Evolutionary conservation across 306 rosid genomes (phyloP), one percentile per base, ranked within the genome.

Genomic region (Medicago ruthenica): DNA sequence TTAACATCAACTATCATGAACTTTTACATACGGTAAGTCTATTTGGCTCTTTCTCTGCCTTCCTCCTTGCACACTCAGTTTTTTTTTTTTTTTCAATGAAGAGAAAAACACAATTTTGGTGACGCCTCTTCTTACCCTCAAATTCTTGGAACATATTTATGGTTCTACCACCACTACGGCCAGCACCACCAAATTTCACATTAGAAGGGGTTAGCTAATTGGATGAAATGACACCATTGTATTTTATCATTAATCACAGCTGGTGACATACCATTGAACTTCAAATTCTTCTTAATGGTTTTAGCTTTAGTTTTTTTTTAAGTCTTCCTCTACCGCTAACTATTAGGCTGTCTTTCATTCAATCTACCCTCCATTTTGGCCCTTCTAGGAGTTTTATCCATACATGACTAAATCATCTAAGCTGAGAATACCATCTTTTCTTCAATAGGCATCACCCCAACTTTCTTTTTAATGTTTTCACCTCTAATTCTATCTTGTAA

Each of bases 1-100:
- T 85, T 95, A 83, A 84, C 95, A 74, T 95, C 97, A 62, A 87
- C 92, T 73, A 92, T 92, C 7, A 95, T 92, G 97, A 92, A 92
- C 85, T 95, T 95, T 73, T 95, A 90, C 80, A 90, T 95, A 62
- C 88, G 95, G 99, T 95, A 85, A 80, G 84, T 79, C 71, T 36
- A 41, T 68, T 36, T 8, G 40, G 53, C 72, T 13, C 58, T 18
- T 41, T 22, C 11, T 17, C 34, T 40, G 57, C 40, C 21, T 63
- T 55, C 20, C 27, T 17, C 22, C 22, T 14, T 18, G 39, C 16
- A 0, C 31, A n/a, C 13, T 67, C 75, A 27, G 27, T 18, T 63
- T 66, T 59, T 22, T 48, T 37, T 53, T 61, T 7, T 81, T 63
- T 74, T 68, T n/a, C 22, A 15, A 48, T 63, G 69, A 70, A 48